Evolutionary conservation across 2,329 filamentous ascomycete species (phyloP).

Genomic region (Coniochaeta prunicola): DNA sequence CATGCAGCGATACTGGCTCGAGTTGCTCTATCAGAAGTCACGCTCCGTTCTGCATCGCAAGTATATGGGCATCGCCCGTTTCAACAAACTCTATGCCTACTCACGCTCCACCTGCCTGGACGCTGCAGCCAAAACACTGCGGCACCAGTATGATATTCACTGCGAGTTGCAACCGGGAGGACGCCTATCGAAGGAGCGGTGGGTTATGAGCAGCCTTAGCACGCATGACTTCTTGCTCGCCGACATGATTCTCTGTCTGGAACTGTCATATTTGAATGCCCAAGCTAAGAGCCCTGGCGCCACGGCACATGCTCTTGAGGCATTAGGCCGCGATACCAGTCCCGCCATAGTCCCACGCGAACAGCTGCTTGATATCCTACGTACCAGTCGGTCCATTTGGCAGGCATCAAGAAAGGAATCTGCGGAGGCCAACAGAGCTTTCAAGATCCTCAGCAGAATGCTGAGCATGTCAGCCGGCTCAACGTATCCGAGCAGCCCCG

Average conservation of each 20-base stretch:
- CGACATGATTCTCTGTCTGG: slow-evolving; percentile 36
- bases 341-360: slow-evolving; percentile 14
- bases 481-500: slow-evolving; percentile 16
- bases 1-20: slow-evolving; percentile 18
- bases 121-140: slow-evolving; percentile 33
- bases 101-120: slow-evolving; percentile 35
- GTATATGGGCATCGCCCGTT: slow-evolving; percentile 22
- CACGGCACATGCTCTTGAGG: neutral
- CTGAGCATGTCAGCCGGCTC: slow-evolving; percentile 18
- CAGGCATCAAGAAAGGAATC: slow-evolving; percentile 14
- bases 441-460: slow-evolving; percentile 22
- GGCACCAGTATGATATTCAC: slow-evolving; percentile 34
- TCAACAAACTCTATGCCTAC: slow-evolving; percentile 25
- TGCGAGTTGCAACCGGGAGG: slow-evolving; percentile 30
- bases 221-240: slow-evolving; percentile 39
- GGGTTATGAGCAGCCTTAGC: slow-evolving; percentile 33
- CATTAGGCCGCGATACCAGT: slow-evolving; percentile 1
- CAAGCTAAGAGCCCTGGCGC: slow-evolving; percentile 7
- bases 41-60: slow-evolving; percentile 17
- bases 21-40: slow-evolving; percentile 17
- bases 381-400: slow-evolving; percentile 20
- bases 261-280: slow-evolving; percentile 16
- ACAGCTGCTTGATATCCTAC: slow-evolving; percentile 17
- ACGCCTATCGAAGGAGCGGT: slow-evolving; percentile 24
- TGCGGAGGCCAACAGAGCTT: slow-evolving; percentile 19